Conservation (phyloP, 2,329 filamentous ascomycete species). For the Onygenales sp. region DNA sequence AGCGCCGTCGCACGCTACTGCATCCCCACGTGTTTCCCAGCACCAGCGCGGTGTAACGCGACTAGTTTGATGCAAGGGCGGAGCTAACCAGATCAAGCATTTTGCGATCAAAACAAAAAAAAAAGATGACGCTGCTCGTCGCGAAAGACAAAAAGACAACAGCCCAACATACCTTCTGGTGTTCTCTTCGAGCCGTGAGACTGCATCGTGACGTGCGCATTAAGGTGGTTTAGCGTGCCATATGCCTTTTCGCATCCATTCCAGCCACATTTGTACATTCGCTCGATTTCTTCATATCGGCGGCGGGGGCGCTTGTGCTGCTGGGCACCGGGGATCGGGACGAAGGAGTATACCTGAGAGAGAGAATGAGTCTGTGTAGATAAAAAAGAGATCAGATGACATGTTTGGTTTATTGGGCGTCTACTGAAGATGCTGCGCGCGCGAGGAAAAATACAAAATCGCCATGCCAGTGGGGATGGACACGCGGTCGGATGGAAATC, state of each 20-base stretch:
- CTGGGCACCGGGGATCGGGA: conserved; percentile 91
- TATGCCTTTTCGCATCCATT: conserved; percentile 98
- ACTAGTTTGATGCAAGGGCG: conserved; percentile 29
- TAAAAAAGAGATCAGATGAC: conserved; percentile 24
- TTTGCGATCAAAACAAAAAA: conserved; percentile 21
- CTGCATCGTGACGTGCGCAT: conserved; percentile 98
- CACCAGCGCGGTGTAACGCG: conserved; percentile 40
- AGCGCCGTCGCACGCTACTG: conserved; percentile 42
- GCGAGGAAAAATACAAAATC: background rate
- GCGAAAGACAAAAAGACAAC: conserved; percentile 5
- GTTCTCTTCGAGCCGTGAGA: conserved; percentile 90
- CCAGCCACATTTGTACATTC: conserved; percentile 99
- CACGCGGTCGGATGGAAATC: background rate
- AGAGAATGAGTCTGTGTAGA: conserved; percentile 41
- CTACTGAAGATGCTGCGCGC: conserved; percentile 9
- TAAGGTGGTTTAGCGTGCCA: conserved; percentile 91
- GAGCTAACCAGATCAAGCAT: conserved; percentile 31
- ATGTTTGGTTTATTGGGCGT: conserved; percentile 10
- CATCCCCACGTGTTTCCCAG: conserved; percentile 27
- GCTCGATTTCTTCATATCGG: conserved; percentile 95
- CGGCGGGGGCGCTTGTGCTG: conserved; percentile 92
- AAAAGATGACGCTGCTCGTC: background rate
- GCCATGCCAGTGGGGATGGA: background rate
- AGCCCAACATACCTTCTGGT: conserved; percentile 70
- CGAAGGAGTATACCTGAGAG: conserved; percentile 91